phyloP scores from a whole-genome alignment of 1,139 yeast species.

The Suzukiozyma palmioleophila region DNA sequence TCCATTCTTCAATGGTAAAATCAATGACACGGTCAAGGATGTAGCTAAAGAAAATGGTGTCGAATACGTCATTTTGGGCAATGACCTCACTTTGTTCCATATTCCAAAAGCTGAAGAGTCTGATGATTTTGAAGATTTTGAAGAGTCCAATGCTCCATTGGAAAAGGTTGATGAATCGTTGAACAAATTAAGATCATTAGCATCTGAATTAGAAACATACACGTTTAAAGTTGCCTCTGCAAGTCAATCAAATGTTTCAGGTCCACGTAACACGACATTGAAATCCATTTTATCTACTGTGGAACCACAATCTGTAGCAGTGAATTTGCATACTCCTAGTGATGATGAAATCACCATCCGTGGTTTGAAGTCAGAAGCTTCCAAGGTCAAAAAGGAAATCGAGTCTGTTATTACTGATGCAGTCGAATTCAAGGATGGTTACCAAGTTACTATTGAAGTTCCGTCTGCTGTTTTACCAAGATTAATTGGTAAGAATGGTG shows the following conservation, averaged over 20 bases:
- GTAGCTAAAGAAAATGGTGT: conserved; percentile 49
- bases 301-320: conserved; percentile 34
- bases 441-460: conserved; percentile 50
- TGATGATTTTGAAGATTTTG: conserved; percentile 38
- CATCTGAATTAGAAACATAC: conserved; percentile 49
- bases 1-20: conserved; percentile 55
- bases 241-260: conserved; percentile 56
- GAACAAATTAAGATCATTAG: conserved; percentile 55
- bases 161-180: conserved; percentile 45
- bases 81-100: conserved; percentile 37
- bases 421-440: conserved; percentile 58
- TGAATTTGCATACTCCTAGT: conserved; percentile 38
- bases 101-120: conserved; percentile 22
- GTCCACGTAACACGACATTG: conserved; percentile 57
- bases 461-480: conserved; percentile 70
- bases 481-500: conserved; percentile 87
- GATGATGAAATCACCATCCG: conserved; percentile 56
- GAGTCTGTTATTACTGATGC: conserved; percentile 57
- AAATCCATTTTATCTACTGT: conserved; percentile 41
- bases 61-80: conserved; percentile 51
- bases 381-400: conserved; percentile 49
- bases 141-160: conserved; percentile 13
- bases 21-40: conserved; percentile 39
- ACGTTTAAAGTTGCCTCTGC: conserved; percentile 49
- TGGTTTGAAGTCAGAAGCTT: conserved; percentile 60